Evolutionary conservation across 2,329 filamentous ascomycete species (phyloP).

Genomic region (Ambrosiella cleistominuta): DNA sequence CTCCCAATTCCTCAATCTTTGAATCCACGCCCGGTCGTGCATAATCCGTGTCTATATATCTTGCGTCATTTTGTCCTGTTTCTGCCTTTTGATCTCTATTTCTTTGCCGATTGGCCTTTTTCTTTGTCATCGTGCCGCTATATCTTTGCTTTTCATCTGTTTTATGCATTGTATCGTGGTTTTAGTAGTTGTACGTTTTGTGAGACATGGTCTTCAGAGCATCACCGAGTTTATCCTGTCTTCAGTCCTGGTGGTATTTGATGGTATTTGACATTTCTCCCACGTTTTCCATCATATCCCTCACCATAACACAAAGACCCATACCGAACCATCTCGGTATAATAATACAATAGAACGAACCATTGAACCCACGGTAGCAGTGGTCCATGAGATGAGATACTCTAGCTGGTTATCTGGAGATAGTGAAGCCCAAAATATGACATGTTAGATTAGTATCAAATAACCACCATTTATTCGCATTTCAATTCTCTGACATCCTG

Average conservation of each 20-base stretch:
- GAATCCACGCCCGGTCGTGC: constrained; percentile 1
- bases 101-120: not conserved
- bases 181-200: constrained; percentile 6
- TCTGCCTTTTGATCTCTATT: not conserved
- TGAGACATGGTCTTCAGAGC: constrained; percentile 4
- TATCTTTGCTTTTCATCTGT: not conserved
- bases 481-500: too few relatives aligned
- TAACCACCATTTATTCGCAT: too few relatives aligned
- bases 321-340: too few relatives aligned
- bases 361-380: not conserved
- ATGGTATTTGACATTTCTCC: not conserved
- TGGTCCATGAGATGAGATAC: constrained; percentile 1
- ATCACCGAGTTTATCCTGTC: constrained; percentile 1
- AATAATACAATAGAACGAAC: not conserved
- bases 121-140: not conserved
- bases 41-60: constrained; percentile 4
- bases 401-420: constrained; percentile 6
- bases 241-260: constrained; percentile 4
- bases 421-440: not conserved
- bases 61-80: not conserved
- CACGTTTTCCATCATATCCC: too few relatives aligned
- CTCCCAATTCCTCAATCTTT: not conserved
- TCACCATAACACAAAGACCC: too few relatives aligned
- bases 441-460: constrained; percentile 3
- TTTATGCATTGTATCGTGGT: not conserved